phyloP scores from a whole-genome alignment of 2,329 filamentous ascomycete species.

The Colletotrichum tamarilloi region DNA sequence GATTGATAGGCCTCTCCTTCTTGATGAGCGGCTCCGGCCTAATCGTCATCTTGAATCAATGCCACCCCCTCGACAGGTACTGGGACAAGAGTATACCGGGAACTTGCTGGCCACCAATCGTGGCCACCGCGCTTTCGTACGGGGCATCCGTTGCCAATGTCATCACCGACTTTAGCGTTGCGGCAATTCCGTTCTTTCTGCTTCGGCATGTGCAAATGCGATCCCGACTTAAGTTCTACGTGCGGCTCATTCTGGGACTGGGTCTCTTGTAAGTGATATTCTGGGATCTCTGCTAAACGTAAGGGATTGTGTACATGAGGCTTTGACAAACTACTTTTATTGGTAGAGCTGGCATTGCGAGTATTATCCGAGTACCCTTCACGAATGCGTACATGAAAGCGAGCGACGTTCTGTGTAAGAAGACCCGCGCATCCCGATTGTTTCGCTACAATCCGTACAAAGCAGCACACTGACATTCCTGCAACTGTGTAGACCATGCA shows the following conservation, averaged over 20 bases:
- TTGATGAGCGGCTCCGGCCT: conserved; percentile 38
- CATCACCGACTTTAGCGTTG: conserved; percentile 41
- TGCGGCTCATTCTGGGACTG: conserved; percentile 37
- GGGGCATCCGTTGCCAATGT: conserved; percentile 44
- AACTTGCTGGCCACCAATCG: conserved; percentile 38
- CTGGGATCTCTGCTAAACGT: too few relatives aligned
- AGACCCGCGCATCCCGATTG: too few relatives aligned
- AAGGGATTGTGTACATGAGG: too few relatives aligned
- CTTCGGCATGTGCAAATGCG: conserved; percentile 43
- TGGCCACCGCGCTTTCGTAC: conserved; percentile 42
- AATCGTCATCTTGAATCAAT: conserved; percentile 39
- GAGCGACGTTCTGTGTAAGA: conserved; percentile 8
- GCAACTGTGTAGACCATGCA: neutral
- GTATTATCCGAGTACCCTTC: neutral
- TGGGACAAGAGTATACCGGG: conserved; percentile 38
- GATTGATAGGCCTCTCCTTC: neutral
- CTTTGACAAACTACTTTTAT: neutral
- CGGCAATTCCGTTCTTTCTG: conserved; percentile 41
- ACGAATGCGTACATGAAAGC: neutral
- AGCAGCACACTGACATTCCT: neutral
- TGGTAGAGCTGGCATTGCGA: conserved; percentile 11
- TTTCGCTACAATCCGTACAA: too few relatives aligned
- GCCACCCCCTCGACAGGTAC: conserved; percentile 40
- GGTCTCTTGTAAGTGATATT: conserved; percentile 36
- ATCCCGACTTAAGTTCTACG: conserved; percentile 38